Conservation (phyloP, 179 eudicot genomes). For the Beta macrorhiza region DNA sequence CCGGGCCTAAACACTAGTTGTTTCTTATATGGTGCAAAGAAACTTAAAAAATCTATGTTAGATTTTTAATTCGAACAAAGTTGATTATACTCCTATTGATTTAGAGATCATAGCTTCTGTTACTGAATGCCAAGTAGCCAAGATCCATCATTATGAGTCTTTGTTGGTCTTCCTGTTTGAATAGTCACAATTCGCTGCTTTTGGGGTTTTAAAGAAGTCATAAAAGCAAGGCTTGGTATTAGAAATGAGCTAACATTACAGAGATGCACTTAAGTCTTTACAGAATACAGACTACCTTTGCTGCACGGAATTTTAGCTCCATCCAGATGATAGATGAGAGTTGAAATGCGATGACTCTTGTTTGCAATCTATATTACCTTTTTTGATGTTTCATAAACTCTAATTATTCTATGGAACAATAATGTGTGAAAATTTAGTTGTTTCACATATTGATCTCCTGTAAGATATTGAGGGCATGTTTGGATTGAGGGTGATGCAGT, state of each 20-base stretch:
- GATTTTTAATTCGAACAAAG: too few relatives aligned
- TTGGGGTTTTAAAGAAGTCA: too few relatives aligned
- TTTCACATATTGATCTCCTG: neutral
- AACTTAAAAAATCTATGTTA: neutral
- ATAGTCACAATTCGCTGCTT: too few relatives aligned
- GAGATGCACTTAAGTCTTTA: neutral
- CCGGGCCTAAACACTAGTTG: too few relatives aligned
- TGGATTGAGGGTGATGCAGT: too few relatives aligned
- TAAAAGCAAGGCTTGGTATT: neutral
- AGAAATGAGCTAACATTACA: neutral
- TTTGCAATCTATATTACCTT: neutral
- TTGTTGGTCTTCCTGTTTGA: too few relatives aligned
- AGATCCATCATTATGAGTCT: too few relatives aligned
- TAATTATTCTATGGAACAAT: neutral
- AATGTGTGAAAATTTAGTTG: neutral
- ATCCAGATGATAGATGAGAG: neutral
- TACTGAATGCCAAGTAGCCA: too few relatives aligned
- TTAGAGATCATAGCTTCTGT: too few relatives aligned
- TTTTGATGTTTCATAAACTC: neutral
- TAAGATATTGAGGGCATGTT: too few relatives aligned
- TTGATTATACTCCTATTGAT: too few relatives aligned
- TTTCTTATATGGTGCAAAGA: neutral
- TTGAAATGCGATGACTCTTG: neutral
- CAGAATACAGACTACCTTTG: neutral
- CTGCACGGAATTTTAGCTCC: neutral